phyloP scores from a whole-genome alignment of 2,329 filamentous ascomycete genomes.

The Trichoderma afroharzianum region DNA sequence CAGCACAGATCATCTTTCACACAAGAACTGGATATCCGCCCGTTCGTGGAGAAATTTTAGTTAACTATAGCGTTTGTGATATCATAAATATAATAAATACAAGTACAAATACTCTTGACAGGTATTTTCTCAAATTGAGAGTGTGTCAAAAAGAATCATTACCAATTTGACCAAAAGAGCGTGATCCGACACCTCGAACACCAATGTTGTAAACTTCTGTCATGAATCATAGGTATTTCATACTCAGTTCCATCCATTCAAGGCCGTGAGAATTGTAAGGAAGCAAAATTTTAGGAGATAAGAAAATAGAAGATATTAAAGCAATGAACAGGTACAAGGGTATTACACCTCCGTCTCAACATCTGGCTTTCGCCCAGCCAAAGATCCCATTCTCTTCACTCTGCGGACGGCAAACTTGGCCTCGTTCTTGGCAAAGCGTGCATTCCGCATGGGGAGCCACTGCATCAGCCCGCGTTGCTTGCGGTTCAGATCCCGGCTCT shows the following conservation, averaged over 20 bases:
- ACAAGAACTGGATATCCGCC: constrained; percentile 75
- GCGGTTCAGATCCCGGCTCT: constrained; percentile 72
- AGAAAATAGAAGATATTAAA: not conserved
- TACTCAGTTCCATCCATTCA: not conserved
- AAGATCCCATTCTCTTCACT: constrained; percentile 69
- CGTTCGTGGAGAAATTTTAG: constrained; percentile 81
- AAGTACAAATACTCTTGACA: not conserved
- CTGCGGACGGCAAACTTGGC: constrained; percentile 73
- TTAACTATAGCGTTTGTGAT: not conserved
- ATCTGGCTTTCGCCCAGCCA: constrained; percentile 80
- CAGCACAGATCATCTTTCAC: constrained; percentile 78
- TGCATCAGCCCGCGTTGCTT: constrained; percentile 92
- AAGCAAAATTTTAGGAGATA: not conserved
- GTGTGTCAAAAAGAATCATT: not conserved
- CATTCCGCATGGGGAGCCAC: constrained; percentile 85
- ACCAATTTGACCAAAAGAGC: not conserved
- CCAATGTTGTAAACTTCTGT: not conserved
- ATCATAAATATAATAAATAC: not conserved
- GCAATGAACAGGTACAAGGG: not conserved
- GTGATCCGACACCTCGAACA: not conserved
- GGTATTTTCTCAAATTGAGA: not conserved
- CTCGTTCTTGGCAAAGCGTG: constrained; percentile 84
- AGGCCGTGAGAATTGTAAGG: not conserved
- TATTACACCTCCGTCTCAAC: constrained; percentile 71
- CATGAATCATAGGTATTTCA: not conserved